Evolutionary conservation across 352 stramenopile species (phyloP), one percentile per base, ranked within the genome.

Genomic region (Phytophthora pini): DNA sequence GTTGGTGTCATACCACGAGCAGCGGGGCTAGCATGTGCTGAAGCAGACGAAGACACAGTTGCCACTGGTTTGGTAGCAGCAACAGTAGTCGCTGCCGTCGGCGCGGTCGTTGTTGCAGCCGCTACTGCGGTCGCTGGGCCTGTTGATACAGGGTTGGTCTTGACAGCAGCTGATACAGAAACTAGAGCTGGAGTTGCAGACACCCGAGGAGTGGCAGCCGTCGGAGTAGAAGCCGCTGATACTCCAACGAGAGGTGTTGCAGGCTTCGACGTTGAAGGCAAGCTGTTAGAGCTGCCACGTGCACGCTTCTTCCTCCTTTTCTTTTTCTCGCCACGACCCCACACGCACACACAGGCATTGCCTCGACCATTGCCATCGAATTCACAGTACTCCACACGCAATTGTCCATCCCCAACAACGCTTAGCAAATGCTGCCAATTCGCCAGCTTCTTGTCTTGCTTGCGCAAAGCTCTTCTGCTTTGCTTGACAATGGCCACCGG

Each of bases 371-470:
- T 86, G 4, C 82, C 84, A 29, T 90, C 79, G 63, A 94, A 86
- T 34, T 92, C 77, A 47, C 86, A 92, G 29, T 83, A 90, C 34
- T 87, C 49, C 1, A 88, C 79, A 9, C 81, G 76, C 12, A 94
- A 29, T 15, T 55, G 60, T 5, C 80, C 80, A 10, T 84, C 67
- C 4, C 68, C 57, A 3, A 72, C 69, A 2, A 91, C 72, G 46
- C 79, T 76, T 0, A 92, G 24, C 13, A 92, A 51, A 47, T 92
- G 79, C 65, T 92, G 84, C 85, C 81, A 91, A 44, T 87, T 82
- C 3, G 38, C 46, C 26, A 66, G 27, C 36, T 59, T 62, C n/a
- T 64, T 61, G 10, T 68, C 54, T 17, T 46, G 32, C 26, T 66
- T 64, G 36, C 55, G 50, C 5, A 68, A 29, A 3, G 10, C 9